Evolutionary conservation across 2,329 filamentous ascomycete species (phyloP).

Genomic region (Grosmannia clavigera): DNA sequence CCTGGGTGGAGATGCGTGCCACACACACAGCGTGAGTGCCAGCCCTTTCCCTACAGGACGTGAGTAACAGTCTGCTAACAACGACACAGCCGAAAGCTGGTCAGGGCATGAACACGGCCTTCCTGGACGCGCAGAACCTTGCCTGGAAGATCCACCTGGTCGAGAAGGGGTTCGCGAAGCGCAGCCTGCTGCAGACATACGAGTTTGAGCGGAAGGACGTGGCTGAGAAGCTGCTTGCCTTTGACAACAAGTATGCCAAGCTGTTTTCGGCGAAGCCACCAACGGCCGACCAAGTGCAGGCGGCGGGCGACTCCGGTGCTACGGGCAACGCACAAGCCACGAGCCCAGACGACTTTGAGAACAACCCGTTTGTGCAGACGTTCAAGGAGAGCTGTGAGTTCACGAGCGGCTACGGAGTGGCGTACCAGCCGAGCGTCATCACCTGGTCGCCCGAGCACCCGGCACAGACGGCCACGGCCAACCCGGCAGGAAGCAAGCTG

Average conservation of each 20-base stretch:
- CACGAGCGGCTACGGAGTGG: conserved; percentile 83
- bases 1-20: conserved; percentile 65
- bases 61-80: not conserved
- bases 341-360: conserved; percentile 21
- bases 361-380: conserved; percentile 74
- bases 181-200: conserved; percentile 69
- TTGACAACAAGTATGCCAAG: conserved; percentile 81
- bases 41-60: not conserved
- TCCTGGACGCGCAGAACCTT: conserved; percentile 73
- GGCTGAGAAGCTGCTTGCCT: conserved; percentile 71
- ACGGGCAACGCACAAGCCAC: conserved; percentile 18
- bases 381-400: conserved; percentile 91
- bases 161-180: conserved; percentile 66
- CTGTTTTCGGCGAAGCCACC: conserved; percentile 74
- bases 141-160: conserved; percentile 96
- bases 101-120: conserved; percentile 71
- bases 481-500: conserved; percentile 50
- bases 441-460: conserved; percentile 71
- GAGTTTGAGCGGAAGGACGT: conserved; percentile 75
- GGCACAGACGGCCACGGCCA: conserved; percentile 59
- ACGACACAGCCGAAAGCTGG: conserved; percentile 49
- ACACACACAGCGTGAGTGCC: conserved; percentile 56
- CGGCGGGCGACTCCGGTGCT: conserved; percentile 15
- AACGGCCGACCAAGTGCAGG: conserved; percentile 58
- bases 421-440: conserved; percentile 67